A percentile compares a stretch with the other conserved stretches of the same genome.
Evolutionary conservation across 192 early-diverging fungal genomes (phyloP).

Genomic region (Allomyces javanicus): DNA sequence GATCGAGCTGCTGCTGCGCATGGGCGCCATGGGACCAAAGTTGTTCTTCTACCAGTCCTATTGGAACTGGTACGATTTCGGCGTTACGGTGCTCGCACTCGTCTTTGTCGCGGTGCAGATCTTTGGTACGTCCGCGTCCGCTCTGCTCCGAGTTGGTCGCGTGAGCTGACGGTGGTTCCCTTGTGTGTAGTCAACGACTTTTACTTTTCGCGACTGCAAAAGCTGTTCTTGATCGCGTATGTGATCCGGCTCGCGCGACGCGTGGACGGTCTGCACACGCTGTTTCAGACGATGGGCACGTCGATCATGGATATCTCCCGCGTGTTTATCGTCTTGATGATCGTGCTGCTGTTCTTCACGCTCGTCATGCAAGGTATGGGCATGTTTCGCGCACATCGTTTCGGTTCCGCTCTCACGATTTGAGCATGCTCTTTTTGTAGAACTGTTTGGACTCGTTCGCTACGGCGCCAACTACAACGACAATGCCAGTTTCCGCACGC

Average conservation of each 20-base stretch:
- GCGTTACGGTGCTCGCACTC: not conserved
- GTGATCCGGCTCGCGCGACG: not conserved
- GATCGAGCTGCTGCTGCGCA: not conserved
- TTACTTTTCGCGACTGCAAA: not conserved
- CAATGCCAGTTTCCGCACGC: not conserved
- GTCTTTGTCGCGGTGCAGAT: not conserved
- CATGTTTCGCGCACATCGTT: too few relatives aligned
- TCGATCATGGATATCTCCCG: not conserved
- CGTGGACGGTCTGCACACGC: not conserved
- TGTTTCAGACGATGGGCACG: not conserved
- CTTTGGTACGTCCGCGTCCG: not conserved
- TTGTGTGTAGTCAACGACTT: not conserved
- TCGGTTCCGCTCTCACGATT: too few relatives aligned
- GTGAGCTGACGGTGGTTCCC: too few relatives aligned
- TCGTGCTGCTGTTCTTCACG: not conserved
- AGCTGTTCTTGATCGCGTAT: not conserved
- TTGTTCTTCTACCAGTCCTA: not conserved
- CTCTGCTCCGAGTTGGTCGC: too few relatives aligned
- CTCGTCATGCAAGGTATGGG: not conserved
- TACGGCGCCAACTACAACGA: not conserved
- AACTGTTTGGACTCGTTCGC: not conserved
- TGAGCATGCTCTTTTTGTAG: not conserved
- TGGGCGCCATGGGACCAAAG: not conserved
- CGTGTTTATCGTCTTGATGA: not conserved
- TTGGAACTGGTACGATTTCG: not conserved